Evolutionary conservation across 2,329 filamentous ascomycete genomes (phyloP).

Genomic region (Colletotrichum orbiculare): DNA sequence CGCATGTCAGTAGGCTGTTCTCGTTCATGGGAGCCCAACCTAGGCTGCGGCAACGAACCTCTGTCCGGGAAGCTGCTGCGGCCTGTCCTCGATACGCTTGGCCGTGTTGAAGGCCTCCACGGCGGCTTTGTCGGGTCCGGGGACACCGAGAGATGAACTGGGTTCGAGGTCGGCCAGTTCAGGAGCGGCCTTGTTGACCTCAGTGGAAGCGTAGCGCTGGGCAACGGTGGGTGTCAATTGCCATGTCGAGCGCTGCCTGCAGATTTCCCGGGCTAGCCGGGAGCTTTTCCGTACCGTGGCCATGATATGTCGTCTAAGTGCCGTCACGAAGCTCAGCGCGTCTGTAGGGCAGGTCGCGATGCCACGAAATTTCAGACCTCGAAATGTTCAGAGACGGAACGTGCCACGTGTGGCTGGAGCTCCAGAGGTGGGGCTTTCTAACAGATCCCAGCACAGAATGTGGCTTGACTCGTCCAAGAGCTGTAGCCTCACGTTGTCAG

Average conservation of each 20-base stretch:
- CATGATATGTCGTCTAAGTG: constrained; percentile 46
- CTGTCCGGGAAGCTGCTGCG: constrained; percentile 57
- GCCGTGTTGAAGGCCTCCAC: constrained; percentile 54
- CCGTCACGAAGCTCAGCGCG: constrained; percentile 22
- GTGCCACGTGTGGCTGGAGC: constrained; percentile 33
- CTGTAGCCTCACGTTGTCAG: not conserved
- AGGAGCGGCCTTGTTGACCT: constrained; percentile 49
- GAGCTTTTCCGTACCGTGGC: constrained; percentile 54
- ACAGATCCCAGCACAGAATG: not conserved
- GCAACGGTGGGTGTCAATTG: constrained; percentile 38
- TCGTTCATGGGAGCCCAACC: constrained; percentile 25
- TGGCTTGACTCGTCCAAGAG: constrained; percentile 11
- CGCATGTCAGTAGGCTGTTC: constrained; percentile 40
- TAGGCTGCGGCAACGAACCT: constrained; percentile 50
- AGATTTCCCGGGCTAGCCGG: constrained; percentile 48
- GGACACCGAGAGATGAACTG: constrained; percentile 59
- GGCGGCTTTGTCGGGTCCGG: constrained; percentile 51
- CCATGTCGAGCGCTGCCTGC: constrained; percentile 43
- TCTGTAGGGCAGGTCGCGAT: constrained; percentile 33
- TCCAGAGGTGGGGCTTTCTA: not conserved
- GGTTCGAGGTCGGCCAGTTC: constrained; percentile 61
- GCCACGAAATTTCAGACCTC: constrained; percentile 37
- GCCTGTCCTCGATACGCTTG: constrained; percentile 48
- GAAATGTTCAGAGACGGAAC: constrained; percentile 32
- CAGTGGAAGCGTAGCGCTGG: constrained; percentile 60